Base-by-base conservation (phyloP, 1,284 basidiomycete species). In the Ustilago esculenta region DNA sequence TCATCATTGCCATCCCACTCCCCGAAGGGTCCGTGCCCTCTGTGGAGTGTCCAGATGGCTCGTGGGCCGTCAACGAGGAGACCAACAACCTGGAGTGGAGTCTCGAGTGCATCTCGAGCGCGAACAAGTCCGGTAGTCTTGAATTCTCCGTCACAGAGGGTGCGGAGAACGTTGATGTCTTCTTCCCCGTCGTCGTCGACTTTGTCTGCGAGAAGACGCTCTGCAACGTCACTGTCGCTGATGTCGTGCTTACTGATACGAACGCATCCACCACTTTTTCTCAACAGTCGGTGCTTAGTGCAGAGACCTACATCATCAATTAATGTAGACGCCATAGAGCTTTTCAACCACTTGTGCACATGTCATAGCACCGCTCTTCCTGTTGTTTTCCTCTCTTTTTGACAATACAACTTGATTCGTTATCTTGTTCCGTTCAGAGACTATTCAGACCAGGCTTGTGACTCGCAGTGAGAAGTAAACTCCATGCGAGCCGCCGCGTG, bases 101-200 rank as follows among this genome's bases (percentile, higher is more conserved):
- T 4, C 88, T 92, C 46, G 86, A 88, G 0, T 75, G 83, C 12
- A 85, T 94, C 60, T 87, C 87, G 11, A 75, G 86, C 2, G 71
- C 79, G 18, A 86, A 87, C 54, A 66, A 73, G 23, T 59, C 67
- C 12, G 73, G 66, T 33, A 87, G 86, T 27, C 85, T 98, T 73
- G 92, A 97, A 77, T 96, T 98, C 84, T 89, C 86, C 25, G 88
- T 92, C 47, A 89, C 88, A 4, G 44, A 52, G 25, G 77, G 78
- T 24, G 91, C 92, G 3, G 91, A 93, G 68, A 92, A 95, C 68
- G 84, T 86, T 0, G 89, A 88, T 15, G 87, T 87, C 11, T 95
- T 97, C 86, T 98, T 97, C 91, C 95, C 95, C 5, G 92, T 98
- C 60, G 85, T 86, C 36, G 90, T 96, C 9, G 84, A 86, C 12